Evolutionary conservation across 495 filamentous ascomycete species (phyloP), one percentile per base, ranked within the genome.

Genomic region (Cladorrhinum samala): DNA sequence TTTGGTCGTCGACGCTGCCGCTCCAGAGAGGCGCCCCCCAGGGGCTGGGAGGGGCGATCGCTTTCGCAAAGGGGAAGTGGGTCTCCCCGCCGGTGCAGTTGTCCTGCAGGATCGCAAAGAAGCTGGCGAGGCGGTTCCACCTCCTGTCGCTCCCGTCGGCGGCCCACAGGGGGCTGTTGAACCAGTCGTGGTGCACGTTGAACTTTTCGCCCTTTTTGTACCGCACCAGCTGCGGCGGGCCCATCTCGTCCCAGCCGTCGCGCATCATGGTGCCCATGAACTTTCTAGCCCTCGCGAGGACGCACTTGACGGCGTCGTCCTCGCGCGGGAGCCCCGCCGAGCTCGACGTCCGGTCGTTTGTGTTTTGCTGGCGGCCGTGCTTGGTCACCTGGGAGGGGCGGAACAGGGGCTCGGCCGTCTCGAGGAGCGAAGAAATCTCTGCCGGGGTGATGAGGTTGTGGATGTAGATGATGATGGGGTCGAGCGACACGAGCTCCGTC

Each of bases 151-250:
- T 64, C 14, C 49, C 63, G 42, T 68, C 67, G 33, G 41, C 11
- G 1, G 65, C 55, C 57, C 57, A 52, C 0, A 49, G 57, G n/a
- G 65, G 62, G 2, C 4, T n/a, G 41, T 64, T 53, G 53, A 67
- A 77, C 76, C 74, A 77, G 62, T 78, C 74, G 42, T 72, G 68
- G 49, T 77, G 76, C 4, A 65, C 52, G 52, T 77, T 73, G 65
- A 77, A 77, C 8, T 60, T 58, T 51, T 77, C 67, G 1, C 72
- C 74, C 1, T 64, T 51, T 1, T 63, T 63, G 55, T 78, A 78
- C 11, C 69, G 69, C 23, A 78, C 76, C n/a, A 78, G 61, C 57
- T 78, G 76, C 21, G 74, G 70, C 0, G 71, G 68, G 0, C 74
- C 74, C 62, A 77, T 74, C 50, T 76, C 72, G 56, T 76, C 70